A percentile compares a stretch with the other conserved stretches of the same genome.
Conservation (phyloP, 2,329 filamentous ascomycete species). For the Onygenales sp. region DNA sequence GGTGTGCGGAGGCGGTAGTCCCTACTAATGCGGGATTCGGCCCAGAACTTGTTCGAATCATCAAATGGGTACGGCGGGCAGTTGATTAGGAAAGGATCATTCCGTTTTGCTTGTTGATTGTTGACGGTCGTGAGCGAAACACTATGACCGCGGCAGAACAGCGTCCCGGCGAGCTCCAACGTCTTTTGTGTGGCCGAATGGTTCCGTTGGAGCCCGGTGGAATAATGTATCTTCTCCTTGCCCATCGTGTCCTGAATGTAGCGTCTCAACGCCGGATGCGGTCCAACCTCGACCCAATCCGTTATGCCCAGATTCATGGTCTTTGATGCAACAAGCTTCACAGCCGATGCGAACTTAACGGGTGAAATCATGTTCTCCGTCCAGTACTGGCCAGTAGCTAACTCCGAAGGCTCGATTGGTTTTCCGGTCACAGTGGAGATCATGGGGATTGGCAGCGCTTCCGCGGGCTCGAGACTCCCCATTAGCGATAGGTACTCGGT, state of each 20-base stretch:
- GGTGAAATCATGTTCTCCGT: constrained; percentile 18
- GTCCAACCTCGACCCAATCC: constrained; percentile 20
- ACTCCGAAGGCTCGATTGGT: neutral
- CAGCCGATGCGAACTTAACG: constrained; percentile 19
- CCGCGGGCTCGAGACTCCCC: neutral
- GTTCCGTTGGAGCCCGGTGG: neutral
- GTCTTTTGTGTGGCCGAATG: constrained; percentile 2
- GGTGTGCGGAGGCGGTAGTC: constrained; percentile 12
- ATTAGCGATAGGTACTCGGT: constrained; percentile 32
- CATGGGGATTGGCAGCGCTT: constrained; percentile 5
- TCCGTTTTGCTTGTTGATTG: constrained; percentile 1
- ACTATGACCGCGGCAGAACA: constrained; percentile 9
- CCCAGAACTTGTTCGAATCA: constrained; percentile 10
- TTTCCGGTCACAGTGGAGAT: constrained; percentile 14
- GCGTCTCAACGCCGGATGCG: constrained; percentile 17
- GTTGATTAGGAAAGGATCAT: constrained; percentile 12
- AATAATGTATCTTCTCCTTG: neutral
- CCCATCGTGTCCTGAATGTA: constrained; percentile 15
- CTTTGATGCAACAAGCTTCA: constrained; percentile 3
- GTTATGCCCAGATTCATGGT: constrained; percentile 2
- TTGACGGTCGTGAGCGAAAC: constrained; percentile 10
- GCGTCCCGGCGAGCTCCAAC: constrained; percentile 7
- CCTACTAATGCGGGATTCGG: constrained; percentile 10
- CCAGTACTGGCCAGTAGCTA: constrained; percentile 18
- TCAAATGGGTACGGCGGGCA: constrained; percentile 12